Evolutionary conservation across 805 yeast species (phyloP), one percentile per base, ranked within the genome.

Genomic region (Kluyveromyces starmeri): DNA sequence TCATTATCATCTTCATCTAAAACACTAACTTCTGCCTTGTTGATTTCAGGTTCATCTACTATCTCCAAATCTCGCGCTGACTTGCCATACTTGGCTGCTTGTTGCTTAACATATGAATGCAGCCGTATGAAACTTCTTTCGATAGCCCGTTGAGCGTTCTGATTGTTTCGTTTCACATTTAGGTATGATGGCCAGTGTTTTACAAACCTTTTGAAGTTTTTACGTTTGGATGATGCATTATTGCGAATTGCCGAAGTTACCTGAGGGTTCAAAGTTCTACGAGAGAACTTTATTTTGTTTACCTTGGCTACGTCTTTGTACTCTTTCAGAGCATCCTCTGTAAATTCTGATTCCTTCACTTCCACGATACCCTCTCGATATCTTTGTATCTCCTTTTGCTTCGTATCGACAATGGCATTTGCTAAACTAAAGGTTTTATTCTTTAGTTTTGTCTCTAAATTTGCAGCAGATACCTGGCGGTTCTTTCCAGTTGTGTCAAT

Each of bases 171-270:
- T 12, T n/a, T n/a, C n/a, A 27, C 37, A 24, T 13, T 21, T 8
- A n/a, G 16, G 8, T 30, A 22, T 9, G 19, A 6, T 12, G 59
- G 54, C 36, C 53, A 38, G 17, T 41, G 43, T 33, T 64, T 64
- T 2, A 51, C 53, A 47, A 67, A 67, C 4, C 40, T 50, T 35
- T 67, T 67, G 40, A 59, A 66, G 40, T 66, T 65, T 38, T 57
- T 64, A 9, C 68, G 41, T 1, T 49, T 53, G 14, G n/a, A n/a
- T n/a, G n/a, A n/a, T n/a, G n/a, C n/a, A n/a, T n/a, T n/a, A n/a
- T n/a, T n/a, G n/a, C n/a, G n/a, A n/a, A n/a, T n/a, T n/a, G n/a
- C n/a, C n/a, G n/a, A n/a, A n/a, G n/a, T n/a, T n/a, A n/a, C n/a
- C n/a, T n/a, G n/a, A n/a, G n/a, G n/a, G n/a, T n/a, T n/a, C n/a